These are phyloP conservation scores for Salix viminalis DNA, from an alignment of 345 rosid genomes.

Conservation along the genomic window DNA sequence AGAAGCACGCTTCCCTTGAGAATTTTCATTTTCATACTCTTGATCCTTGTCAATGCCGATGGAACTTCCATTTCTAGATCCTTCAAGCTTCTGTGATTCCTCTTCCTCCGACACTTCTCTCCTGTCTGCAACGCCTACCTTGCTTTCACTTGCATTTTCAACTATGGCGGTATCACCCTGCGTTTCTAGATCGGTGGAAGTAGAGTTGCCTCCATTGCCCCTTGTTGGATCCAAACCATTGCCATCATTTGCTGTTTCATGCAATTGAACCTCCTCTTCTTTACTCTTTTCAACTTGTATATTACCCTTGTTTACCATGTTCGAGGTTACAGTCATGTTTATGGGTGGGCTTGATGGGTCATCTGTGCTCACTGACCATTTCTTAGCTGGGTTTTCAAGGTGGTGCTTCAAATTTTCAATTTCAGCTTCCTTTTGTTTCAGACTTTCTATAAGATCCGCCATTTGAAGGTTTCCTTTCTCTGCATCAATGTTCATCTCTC, in stretches of 20 bases:
- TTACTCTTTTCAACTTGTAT: background rate
- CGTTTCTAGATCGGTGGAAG: background rate
- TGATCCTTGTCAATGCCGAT: background rate
- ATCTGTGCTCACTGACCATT: conserved; percentile 27
- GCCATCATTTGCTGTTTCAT: background rate
- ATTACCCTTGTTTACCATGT: conserved; percentile 4
- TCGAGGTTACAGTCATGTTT: conserved; percentile 15
- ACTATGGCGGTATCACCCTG: background rate
- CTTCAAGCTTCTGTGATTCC: background rate
- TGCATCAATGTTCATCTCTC: conserved; percentile 14
- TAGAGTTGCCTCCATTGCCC: background rate
- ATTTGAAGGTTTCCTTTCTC: conserved; percentile 21
- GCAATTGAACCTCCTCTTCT: background rate
- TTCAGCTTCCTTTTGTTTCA: conserved; percentile 51
- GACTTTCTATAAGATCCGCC: conserved; percentile 29
- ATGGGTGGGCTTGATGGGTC: conserved; percentile 20
- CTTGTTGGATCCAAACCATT: background rate
- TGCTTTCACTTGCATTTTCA: conserved; percentile 17
- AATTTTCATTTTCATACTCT: background rate
- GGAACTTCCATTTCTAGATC: background rate
- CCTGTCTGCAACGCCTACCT: background rate
- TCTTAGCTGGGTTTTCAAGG: conserved; percentile 20
- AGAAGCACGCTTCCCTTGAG: conserved; percentile 1
- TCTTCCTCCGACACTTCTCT: conserved; percentile 2
- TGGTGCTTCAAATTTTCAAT: conserved; percentile 42